A percentile compares a stretch with the other conserved stretches of the same genome.
These are phyloP conservation scores for Puccinia triticina DNA, from an alignment of 1,284 basidiomycete genomes.

Conservation along the genomic window DNA sequence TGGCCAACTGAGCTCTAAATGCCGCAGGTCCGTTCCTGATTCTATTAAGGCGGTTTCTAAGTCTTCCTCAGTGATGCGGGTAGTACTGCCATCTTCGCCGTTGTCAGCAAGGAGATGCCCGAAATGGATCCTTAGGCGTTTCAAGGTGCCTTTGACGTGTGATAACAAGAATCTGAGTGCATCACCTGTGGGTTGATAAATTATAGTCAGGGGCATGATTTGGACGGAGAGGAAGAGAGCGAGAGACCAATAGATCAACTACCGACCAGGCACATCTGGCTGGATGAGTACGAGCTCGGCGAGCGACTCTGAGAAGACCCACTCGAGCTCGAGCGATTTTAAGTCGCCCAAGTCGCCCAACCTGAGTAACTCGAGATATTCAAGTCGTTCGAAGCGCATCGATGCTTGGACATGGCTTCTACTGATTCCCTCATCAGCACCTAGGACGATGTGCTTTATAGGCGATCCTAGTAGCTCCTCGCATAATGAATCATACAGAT, in stretches of 20 bases:
- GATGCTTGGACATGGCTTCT: slow-evolving; percentile 50
- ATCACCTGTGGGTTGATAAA: slow-evolving; percentile 47
- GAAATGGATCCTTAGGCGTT: slow-evolving; percentile 33
- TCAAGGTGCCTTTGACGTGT: slow-evolving; percentile 34
- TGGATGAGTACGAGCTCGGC: slow-evolving; percentile 41
- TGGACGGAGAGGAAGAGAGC: too few species aligned
- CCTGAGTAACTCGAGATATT: slow-evolving; percentile 34
- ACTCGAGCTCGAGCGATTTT: slow-evolving; percentile 19
- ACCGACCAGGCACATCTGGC: slow-evolving; percentile 46
- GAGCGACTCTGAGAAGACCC: slow-evolving; percentile 23
- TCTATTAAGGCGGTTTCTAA: slow-evolving; percentile 2
- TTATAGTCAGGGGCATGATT: too few species aligned
- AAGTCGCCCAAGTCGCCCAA: slow-evolving; percentile 37
- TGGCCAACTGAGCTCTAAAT: slow-evolving; percentile 38
- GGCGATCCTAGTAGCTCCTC: slow-evolving; percentile 28
- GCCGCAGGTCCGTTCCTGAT: slow-evolving; percentile 21
- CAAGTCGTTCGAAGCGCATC: slow-evolving; percentile 31
- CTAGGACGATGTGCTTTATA: slow-evolving; percentile 21
- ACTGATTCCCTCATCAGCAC: slow-evolving; percentile 47
- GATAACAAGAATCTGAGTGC: slow-evolving; percentile 32
- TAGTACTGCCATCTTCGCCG: background rate
- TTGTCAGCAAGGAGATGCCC: slow-evolving; percentile 18
- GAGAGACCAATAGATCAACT: background rate
- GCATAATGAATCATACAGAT: slow-evolving; percentile 47
- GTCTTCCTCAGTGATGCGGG: slow-evolving; percentile 35